Conservation (phyloP, 1,139 yeast genomes). For the Debaryomyces udenii region DNA sequence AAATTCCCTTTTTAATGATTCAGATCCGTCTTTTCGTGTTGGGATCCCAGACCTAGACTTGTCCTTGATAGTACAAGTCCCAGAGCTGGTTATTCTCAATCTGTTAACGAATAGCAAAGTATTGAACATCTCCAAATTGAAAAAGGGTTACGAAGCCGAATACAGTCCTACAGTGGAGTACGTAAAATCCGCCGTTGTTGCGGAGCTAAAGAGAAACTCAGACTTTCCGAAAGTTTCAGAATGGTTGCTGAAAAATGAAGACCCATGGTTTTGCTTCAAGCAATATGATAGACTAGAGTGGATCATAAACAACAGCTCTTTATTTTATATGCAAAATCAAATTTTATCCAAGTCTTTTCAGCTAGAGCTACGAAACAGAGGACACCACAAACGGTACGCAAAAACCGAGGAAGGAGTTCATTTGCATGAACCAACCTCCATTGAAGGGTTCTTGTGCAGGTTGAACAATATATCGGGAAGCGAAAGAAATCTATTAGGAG, state of each 20-base stretch:
- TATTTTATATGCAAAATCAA: conserved; percentile 39
- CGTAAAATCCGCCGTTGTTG: conserved; percentile 27
- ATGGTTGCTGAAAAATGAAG: conserved; percentile 21
- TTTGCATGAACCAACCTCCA: conserved; percentile 59
- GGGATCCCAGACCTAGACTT: conserved; percentile 56
- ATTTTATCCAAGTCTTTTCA: conserved; percentile 30
- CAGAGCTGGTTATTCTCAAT: conserved; percentile 20
- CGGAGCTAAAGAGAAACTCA: conserved; percentile 15
- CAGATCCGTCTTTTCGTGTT: conserved; percentile 33
- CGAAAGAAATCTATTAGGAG: conserved; percentile 40
- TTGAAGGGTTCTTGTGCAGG: conserved; percentile 76
- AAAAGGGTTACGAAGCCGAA: conserved; percentile 39
- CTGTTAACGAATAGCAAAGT: not conserved
- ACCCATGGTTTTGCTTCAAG: conserved; percentile 60
- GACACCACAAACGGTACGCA: conserved; percentile 10
- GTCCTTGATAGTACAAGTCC: conserved; percentile 46
- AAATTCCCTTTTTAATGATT: conserved; percentile 37
- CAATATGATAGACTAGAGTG: conserved; percentile 78
- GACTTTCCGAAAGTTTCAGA: conserved; percentile 15
- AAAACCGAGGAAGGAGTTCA: conserved; percentile 14
- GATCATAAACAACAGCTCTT: conserved; percentile 58
- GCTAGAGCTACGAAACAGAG: conserved; percentile 60
- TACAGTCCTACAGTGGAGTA: conserved; percentile 39
- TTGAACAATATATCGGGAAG: conserved; percentile 57
- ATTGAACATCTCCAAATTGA: conserved; percentile 18